phyloP scores from a whole-genome alignment of 2,329 filamentous ascomycete species.

The Ophiocordyceps camponoti-saundersi region DNA sequence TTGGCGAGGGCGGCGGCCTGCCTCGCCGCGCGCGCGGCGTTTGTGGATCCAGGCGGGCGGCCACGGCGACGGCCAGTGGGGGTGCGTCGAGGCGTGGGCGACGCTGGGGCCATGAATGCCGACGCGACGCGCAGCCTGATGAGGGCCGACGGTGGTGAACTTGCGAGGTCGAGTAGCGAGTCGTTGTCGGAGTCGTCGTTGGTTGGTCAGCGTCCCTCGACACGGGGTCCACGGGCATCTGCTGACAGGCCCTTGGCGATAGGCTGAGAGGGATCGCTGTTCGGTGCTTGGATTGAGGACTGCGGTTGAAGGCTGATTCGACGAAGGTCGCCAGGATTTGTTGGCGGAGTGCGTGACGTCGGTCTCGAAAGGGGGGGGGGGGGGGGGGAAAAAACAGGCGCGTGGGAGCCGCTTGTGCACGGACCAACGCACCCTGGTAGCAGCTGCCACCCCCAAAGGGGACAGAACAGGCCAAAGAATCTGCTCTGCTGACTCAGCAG shows the following conservation, averaged over 20 bases:
- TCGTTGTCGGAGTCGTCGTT: too few species aligned
- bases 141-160: too few species aligned
- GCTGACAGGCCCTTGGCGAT: neutral
- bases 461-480: too few species aligned
- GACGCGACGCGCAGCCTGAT: neutral
- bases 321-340: constrained; percentile 5
- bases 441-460: too few species aligned
- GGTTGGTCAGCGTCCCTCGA: too few species aligned
- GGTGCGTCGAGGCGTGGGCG: constrained; percentile 22
- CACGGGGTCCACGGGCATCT: neutral
- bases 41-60: constrained; percentile 25
- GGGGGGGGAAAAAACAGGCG: constrained; percentile 18
- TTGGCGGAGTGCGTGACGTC: constrained; percentile 17
- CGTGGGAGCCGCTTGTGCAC: constrained; percentile 13
- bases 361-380: constrained; percentile 10
- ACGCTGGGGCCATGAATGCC: constrained; percentile 14
- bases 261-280: neutral
- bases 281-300: neutral
- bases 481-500: neutral
- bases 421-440: constrained; percentile 1
- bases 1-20: constrained; percentile 9
- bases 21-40: constrained; percentile 22
- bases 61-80: constrained; percentile 28
- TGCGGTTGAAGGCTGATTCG: neutral
- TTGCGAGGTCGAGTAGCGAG: too few species aligned